These are phyloP conservation scores for Castanea crenata DNA, from an alignment of 306 rosid species.

Conservation along the genomic window DNA sequence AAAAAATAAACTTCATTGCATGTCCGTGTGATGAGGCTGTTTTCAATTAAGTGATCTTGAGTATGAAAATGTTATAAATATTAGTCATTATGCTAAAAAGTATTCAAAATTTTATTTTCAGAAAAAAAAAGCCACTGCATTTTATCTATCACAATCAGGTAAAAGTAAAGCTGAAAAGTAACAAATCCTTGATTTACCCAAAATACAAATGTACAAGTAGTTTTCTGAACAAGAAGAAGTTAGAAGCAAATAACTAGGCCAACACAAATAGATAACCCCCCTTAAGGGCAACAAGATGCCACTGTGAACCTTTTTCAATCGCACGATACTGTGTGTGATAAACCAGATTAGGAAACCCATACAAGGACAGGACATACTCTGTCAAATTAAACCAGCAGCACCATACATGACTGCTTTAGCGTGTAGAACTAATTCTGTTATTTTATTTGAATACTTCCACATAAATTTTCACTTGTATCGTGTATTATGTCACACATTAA, in stretches of 20 bases:
- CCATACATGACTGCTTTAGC: too few species aligned
- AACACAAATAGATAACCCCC: too few species aligned
- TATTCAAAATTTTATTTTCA: background rate
- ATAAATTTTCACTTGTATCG: too few species aligned
- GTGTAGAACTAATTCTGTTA: too few species aligned
- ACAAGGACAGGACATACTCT: too few species aligned
- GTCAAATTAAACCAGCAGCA: too few species aligned
- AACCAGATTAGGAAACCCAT: background rate
- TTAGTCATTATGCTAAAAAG: background rate
- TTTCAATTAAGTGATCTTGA: background rate
- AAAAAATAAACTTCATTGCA: too few species aligned
- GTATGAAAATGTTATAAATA: conserved; percentile 7
- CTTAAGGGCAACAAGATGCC: background rate
- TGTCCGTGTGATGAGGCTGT: too few species aligned
- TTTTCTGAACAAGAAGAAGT: too few species aligned
- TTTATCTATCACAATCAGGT: background rate
- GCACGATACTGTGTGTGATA: background rate
- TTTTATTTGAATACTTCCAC: too few species aligned
- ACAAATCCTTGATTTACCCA: background rate
- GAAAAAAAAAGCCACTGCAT: background rate
- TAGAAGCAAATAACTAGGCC: too few species aligned
- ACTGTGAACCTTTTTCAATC: background rate
- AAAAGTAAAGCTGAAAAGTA: background rate
- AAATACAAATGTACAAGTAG: background rate
- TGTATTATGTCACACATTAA: too few species aligned